Evolutionary conservation across 148 eudicot species (phyloP), one percentile per base, ranked within the genome.

Genomic region (Chenopodium berlandieri): DNA sequence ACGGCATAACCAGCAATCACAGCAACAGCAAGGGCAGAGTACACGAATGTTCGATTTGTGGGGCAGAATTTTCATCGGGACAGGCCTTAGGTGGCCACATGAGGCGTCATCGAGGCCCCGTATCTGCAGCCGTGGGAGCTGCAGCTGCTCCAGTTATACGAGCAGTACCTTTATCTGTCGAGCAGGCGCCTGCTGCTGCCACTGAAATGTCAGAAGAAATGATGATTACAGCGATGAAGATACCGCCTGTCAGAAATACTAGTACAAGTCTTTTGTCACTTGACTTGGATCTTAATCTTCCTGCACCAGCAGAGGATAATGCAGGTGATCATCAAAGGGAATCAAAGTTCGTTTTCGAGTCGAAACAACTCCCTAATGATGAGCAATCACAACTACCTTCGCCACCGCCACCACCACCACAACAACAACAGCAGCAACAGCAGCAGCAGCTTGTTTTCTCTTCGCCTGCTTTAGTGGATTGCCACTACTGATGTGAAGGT

Each of bases 1-100:
- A 65, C 22, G 56, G 54, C 27, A 52, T 44, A 5, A 72, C 68
- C n/a, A 74, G 30, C 60, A 60, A 83, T 52, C 79, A 73, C 2
- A 72, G 12, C 0, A 56, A 19, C 14, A 78, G 60, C 30, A 82
- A 84, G 80, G 79, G 81, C 6, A 82, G 88, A 65, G 85, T 88
- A 2, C 90, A 88, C 23, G 85, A 79, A 77, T 86, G 88, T 44
- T 75, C 88, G 4, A 84, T 84, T 17, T 88, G 90, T 31, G 88
- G 88, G 23, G 90, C 88, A 0, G 88, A 86, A 69, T 88, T 88
- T 67, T 77, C 88, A 0, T 88, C 90, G 0, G 90, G 88, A 1
- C 90, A 88, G n/a, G 90, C 90, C 11, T 34, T 86, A 32, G 90
- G 90, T 2, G 90, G 90, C 0, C 90, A 88, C 78, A 88, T 88